Conservation (phyloP, 164 flowering plant genomes). For the Annona cherimola region DNA sequence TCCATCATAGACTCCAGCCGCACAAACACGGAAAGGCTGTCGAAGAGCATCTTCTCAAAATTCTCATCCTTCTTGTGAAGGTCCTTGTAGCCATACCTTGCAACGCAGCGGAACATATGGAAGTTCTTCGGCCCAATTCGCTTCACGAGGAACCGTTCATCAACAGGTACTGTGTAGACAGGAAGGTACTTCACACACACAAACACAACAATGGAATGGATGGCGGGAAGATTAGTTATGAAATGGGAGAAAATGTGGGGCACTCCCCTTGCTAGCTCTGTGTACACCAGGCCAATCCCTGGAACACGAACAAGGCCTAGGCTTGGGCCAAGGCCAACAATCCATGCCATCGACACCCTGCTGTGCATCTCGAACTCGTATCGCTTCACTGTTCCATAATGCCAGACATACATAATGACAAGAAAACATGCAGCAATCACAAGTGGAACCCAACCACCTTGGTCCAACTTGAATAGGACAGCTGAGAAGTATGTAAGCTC, state of each 20-base stretch:
- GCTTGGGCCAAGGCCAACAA: slow-evolving; percentile 94
- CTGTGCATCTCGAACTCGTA: slow-evolving; percentile 96
- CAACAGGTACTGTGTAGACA: slow-evolving; percentile 84
- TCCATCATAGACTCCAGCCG: slow-evolving; percentile 94
- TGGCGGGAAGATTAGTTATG: slow-evolving; percentile 93
- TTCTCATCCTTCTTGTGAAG: slow-evolving; percentile 90
- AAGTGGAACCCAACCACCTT: slow-evolving; percentile 99
- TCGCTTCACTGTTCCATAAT: slow-evolving; percentile 83
- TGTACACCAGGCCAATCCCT: slow-evolving; percentile 92
- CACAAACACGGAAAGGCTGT: slow-evolving; percentile 64
- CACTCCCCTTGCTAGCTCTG: slow-evolving; percentile 91
- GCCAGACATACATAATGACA: slow-evolving; percentile 86
- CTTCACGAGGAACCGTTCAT: slow-evolving; percentile 82
- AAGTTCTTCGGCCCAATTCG: slow-evolving; percentile 88
- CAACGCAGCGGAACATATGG: slow-evolving; percentile 97
- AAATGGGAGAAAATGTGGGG: slow-evolving; percentile 96
- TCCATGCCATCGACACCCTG: slow-evolving; percentile 94
- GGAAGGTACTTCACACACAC: slow-evolving; percentile 98
- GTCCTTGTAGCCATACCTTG: slow-evolving; percentile 93
- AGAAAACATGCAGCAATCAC: slow-evolving; percentile 79
- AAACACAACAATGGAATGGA: slow-evolving; percentile 84
- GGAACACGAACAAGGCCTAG: slow-evolving; percentile 95
- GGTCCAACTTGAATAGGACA: slow-evolving; percentile 76
- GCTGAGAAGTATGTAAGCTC: slow-evolving; percentile 77
- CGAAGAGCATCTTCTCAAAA: slow-evolving; percentile 90